These are phyloP conservation scores for Pseudofabraea citricarpa DNA, from an alignment of 2,329 filamentous ascomycete species.

Conservation along the genomic window DNA sequence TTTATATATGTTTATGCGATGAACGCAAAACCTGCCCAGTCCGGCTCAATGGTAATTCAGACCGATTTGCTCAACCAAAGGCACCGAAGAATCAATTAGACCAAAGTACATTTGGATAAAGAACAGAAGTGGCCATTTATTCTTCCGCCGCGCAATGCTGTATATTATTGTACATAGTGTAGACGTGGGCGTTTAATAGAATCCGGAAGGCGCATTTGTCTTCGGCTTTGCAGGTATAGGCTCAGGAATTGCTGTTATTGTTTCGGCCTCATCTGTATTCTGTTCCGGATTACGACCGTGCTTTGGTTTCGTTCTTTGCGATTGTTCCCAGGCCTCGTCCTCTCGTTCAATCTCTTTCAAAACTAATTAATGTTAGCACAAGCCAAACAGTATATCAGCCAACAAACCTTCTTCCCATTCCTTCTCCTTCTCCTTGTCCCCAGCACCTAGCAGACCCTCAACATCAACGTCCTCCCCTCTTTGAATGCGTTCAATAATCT, in stretches of 20 bases:
- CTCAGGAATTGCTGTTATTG: slow-evolving; percentile 4
- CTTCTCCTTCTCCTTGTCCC: slow-evolving; percentile 66
- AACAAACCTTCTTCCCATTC: slow-evolving; percentile 82
- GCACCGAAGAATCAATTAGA: no score
- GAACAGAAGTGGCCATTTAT: no score
- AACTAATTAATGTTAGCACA: slow-evolving; percentile 36
- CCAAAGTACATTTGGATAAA: no score
- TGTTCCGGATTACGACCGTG: slow-evolving; percentile 10
- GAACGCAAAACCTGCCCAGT: no score
- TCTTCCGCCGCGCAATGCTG: no score
- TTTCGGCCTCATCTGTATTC: not conserved
- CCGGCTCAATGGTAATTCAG: no score
- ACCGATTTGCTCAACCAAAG: no score
- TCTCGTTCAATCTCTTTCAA: slow-evolving; percentile 63
- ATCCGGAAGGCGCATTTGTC: slow-evolving; percentile 23
- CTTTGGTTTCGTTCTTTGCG: slow-evolving; percentile 19
- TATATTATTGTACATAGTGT: slow-evolving; percentile 17
- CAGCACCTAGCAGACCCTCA: slow-evolving; percentile 74
- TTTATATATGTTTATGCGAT: no score
- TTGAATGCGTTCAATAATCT: slow-evolving; percentile 68
- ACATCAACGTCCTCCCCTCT: slow-evolving; percentile 79
- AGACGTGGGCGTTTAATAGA: slow-evolving; percentile 19
- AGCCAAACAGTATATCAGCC: not conserved
- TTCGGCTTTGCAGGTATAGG: slow-evolving; percentile 12
- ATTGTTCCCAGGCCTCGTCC: slow-evolving; percentile 39